Percentiles rank a stretch among this genome's conserved stretches.
These are phyloP conservation scores for Abortiporus biennis DNA, from an alignment of 1,284 basidiomycete genomes.

Conservation along the genomic window DNA sequence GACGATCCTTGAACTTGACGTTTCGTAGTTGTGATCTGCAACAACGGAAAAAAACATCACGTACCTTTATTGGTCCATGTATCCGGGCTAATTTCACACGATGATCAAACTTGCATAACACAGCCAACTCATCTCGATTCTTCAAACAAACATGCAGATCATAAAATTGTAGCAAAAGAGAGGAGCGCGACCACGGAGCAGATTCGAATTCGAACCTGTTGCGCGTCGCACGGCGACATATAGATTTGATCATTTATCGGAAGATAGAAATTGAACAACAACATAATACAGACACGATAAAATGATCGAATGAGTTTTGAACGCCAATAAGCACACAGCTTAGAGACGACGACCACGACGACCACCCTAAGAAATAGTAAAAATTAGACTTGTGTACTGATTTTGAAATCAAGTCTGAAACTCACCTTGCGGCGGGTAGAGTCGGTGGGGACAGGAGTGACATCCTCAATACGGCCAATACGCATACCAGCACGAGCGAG, in stretches of 20 bases:
- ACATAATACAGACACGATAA: conserved; percentile 31
- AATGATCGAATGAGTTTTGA: conserved; percentile 20
- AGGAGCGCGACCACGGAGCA: conserved; percentile 71
- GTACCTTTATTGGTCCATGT: too few relatives aligned
- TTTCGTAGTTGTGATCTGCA: too few relatives aligned
- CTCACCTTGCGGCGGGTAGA: conserved; percentile 92
- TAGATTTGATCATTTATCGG: too few relatives aligned
- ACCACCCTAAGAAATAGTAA: conserved; percentile 74
- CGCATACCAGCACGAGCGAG: conserved; percentile 98
- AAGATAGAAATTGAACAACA: too few relatives aligned
- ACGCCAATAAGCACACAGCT: conserved; percentile 23
- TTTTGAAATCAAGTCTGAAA: conserved; percentile 10
- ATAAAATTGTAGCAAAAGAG: conserved; percentile 10
- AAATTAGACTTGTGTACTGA: conserved; percentile 8
- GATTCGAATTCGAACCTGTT: conserved; percentile 46
- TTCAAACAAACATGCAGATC: background rate
- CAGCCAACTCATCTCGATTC: too few relatives aligned
- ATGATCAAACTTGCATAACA: too few relatives aligned
- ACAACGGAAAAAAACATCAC: too few relatives aligned
- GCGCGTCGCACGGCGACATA: conserved; percentile 80
- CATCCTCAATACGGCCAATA: conserved; percentile 96
- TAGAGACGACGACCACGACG: conserved; percentile 98
- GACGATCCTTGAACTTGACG: too few relatives aligned
- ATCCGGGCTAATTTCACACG: too few relatives aligned
- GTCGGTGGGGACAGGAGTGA: conserved; percentile 96